Base-by-base conservation (phyloP, 2,329 filamentous ascomycete genomes). In the Gremmenia infestans region DNA sequence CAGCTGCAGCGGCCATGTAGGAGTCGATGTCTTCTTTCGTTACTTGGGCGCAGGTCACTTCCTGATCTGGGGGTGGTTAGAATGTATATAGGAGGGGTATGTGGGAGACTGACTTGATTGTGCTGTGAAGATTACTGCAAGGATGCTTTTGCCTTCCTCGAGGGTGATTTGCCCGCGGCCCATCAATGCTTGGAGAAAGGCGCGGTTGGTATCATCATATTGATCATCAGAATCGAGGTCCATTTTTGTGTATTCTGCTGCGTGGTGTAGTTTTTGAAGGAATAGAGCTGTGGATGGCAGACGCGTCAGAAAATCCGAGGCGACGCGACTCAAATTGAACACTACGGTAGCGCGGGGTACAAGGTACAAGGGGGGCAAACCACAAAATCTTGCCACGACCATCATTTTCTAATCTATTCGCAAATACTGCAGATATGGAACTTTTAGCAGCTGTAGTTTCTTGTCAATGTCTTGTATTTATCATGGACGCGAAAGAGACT, bases 111-210 rank as follows among this genome's bases (percentile, higher is more conserved):
- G 48, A 66, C 67, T 58, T 55, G 67, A 62, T 59, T 66, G 58
- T 5, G 65, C 82, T 8, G 82, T 86, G 63, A 87, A 78, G 53
- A 97, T 93, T 35, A 80, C 81, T 3, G 92, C 90, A 14, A 97
- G 78, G 23, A 97, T 76, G 0, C 83, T 81, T 65, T 84, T 84
- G 12, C 86, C 85, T 66, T 95, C 84, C 52, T 83, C 78, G 60
- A 88, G 83, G 0, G 89, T 95, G 71, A 97, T 78, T 46, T 85
- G 83, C 22, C 89, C 88, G 50, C 86, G 85, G 3, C 89, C 84
- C 71, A 97, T 79, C 63, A 99, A 85, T 49, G 89, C 89, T 73
- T 99, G 94, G 0, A 97, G 78, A 68, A 99, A 96, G 8, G 93
- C 92, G 55, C 91, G 87, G 70, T 97, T 89, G 59, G 79, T 80